Base-by-base conservation (phyloP, 176 grass and related monocot genomes). In the Leersia perrieri region DNA sequence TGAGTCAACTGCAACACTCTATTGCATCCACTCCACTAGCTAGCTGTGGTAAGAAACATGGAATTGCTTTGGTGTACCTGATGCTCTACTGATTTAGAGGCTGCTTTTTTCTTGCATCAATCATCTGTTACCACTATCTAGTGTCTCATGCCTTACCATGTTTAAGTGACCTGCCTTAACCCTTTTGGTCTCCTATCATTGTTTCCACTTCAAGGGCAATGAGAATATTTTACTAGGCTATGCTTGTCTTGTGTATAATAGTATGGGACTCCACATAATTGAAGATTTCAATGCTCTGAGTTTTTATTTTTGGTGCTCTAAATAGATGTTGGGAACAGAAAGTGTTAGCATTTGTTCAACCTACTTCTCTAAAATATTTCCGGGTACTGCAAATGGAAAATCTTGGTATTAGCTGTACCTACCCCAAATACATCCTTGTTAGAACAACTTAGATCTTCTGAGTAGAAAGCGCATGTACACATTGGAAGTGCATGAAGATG, bases 1-100 rank as follows among this genome's bases (percentile, higher is more conserved):
- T 80, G 79, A 70, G 70, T 77, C 11, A 61, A n/a, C 69, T 86
- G 33, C 74, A 58, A 41, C 79, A 60, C 49, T 72, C 57, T 76
- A 86, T 78, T 72, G 34, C 76, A 86, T 82, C 86, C 74, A 76
- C 83, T 86, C 63, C 90, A 83, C 66, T 73, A 76, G 26, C 41
- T 63, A 7, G 47, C 45, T 79, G 73, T 69, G 22, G 40, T 76
- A 85, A 84, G 87, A 61, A 76, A 12, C 64, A 66, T 65, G 20
- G 26, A 44, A 68, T 44, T 81, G 77, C 72, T 72, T 89, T 83
- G 76, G 87, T 85, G 77, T 72, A 89, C 87, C 87, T 85, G 22
- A 58, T 58, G 9, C 53, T 58, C 53, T 58, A 2, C 53, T 25
- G 82, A 86, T 73, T 44, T 49, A 66, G 70, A 73, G 10, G 60